A percentile compares a stretch with the other conserved stretches of the same genome.
Evolutionary conservation across 2,329 filamentous ascomycete genomes (phyloP).

Genomic region (Dactylellina leptospora): DNA sequence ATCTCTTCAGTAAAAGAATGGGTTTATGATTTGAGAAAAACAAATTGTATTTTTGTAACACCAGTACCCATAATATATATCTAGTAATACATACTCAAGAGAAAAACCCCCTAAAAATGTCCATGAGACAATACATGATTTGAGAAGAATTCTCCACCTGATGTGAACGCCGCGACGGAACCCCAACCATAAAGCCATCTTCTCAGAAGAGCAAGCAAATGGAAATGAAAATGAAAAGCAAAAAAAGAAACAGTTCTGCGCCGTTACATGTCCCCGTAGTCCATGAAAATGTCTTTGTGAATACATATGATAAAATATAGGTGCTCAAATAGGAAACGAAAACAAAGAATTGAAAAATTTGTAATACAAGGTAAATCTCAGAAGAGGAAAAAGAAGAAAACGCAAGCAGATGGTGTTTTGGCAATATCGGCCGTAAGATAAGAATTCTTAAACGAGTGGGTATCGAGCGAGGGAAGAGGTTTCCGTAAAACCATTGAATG

Average conservation of each 20-base stretch:
- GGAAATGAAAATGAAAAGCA: slow-evolving; percentile 8
- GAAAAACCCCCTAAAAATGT: not conserved
- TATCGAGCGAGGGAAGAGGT: slow-evolving; percentile 40
- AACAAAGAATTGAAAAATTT: too few relatives aligned
- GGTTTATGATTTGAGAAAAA: not conserved
- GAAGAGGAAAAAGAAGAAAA: not conserved
- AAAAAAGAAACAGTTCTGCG: slow-evolving; percentile 10
- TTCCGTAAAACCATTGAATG: not conserved
- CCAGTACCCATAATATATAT: slow-evolving; percentile 20
- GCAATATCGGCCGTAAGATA: not conserved
- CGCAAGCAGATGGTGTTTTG: not conserved
- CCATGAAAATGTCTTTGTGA: slow-evolving; percentile 23
- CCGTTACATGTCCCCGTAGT: slow-evolving; percentile 20
- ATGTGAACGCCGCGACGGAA: slow-evolving; percentile 19
- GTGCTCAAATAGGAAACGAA: not conserved
- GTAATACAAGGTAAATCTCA: too few relatives aligned
- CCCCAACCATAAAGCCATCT: slow-evolving; percentile 13
- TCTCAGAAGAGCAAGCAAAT: slow-evolving; percentile 26
- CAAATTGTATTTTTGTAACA: slow-evolving; percentile 21
- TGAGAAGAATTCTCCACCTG: slow-evolving; percentile 11
- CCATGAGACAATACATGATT: slow-evolving; percentile 17
- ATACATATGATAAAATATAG: slow-evolving; percentile 16
- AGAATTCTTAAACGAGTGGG: slow-evolving; percentile 22
- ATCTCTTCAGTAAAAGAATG: not conserved
- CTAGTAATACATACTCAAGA: slow-evolving; percentile 34